Conservation (phyloP, 2,329 filamentous ascomycete genomes). For the Ascochyta clinopodiicola region DNA sequence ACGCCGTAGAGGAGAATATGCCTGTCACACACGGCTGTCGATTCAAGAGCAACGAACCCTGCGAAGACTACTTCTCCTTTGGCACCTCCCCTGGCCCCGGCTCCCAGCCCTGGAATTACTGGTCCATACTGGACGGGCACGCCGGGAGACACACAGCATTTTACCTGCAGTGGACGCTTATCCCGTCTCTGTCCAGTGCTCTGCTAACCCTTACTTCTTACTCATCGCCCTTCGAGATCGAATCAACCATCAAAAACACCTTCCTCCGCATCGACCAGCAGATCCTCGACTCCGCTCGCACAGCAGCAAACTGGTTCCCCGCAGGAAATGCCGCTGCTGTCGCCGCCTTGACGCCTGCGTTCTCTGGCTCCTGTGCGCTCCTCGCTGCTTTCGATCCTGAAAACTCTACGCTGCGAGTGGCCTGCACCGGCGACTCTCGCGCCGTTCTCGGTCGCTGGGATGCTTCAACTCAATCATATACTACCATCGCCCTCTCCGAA, state of each 20-base stretch:
- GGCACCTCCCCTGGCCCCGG: slow-evolving; percentile 40
- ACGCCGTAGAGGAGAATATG: slow-evolving; percentile 30
- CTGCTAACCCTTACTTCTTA: slow-evolving; percentile 40
- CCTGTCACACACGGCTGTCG: slow-evolving; percentile 43
- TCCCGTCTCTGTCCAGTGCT: slow-evolving; percentile 52
- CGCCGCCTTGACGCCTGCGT: slow-evolving; percentile 45
- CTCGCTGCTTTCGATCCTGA: slow-evolving; percentile 67
- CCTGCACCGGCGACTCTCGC: slow-evolving; percentile 71
- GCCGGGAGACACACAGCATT: slow-evolving; percentile 55
- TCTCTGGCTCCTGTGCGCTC: slow-evolving; percentile 68
- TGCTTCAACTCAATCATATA: slow-evolving; percentile 54
- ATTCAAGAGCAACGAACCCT: slow-evolving; percentile 39
- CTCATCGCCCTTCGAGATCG: slow-evolving; percentile 57
- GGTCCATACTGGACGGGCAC: slow-evolving; percentile 60
- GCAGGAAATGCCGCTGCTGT: slow-evolving; percentile 41
- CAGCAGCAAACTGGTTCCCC: slow-evolving; percentile 49
- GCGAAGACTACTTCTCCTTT: slow-evolving; percentile 42
- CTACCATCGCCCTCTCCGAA: slow-evolving; percentile 61
- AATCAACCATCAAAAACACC: slow-evolving; percentile 62
- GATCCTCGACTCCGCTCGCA: slow-evolving; percentile 54
- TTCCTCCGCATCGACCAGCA: slow-evolving; percentile 66
- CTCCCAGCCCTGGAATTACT: slow-evolving; percentile 43
- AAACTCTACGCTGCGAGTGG: slow-evolving; percentile 63
- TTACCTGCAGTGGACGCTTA: slow-evolving; percentile 50
- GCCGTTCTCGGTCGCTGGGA: slow-evolving; percentile 66